These are phyloP conservation scores for Microsporum audouinii DNA, from an alignment of 2,329 filamentous ascomycete species.

Conservation along the genomic window DNA sequence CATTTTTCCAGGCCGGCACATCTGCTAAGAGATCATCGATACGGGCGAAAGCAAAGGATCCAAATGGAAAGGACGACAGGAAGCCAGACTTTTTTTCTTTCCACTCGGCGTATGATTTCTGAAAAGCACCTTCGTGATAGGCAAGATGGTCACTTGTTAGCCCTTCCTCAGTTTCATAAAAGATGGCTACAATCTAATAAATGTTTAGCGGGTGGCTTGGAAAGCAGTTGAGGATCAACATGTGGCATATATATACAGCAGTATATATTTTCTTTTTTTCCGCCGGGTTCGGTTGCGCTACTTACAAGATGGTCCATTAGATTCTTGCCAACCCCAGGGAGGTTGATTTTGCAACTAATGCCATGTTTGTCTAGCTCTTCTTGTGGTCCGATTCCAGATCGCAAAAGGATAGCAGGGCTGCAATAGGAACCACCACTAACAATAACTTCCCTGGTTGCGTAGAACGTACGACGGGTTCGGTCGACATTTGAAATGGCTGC, in stretches of 20 bases:
- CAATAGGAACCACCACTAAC: constrained; percentile 44
- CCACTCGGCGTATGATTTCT: constrained; percentile 44
- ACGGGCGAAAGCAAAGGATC: constrained; percentile 51
- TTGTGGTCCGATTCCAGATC: constrained; percentile 39
- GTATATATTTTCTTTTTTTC: neutral
- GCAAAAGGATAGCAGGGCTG: constrained; percentile 43
- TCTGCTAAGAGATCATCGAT: constrained; percentile 48
- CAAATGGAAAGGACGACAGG: constrained; percentile 52
- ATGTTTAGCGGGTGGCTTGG: neutral
- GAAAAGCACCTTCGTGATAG: constrained; percentile 44
- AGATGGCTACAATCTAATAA: constrained; percentile 47
- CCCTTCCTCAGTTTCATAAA: constrained; percentile 46
- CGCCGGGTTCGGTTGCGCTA: constrained; percentile 11
- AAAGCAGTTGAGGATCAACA: neutral
- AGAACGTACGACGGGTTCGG: constrained; percentile 36
- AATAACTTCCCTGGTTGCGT: constrained; percentile 39
- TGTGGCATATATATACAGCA: neutral
- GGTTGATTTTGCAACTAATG: constrained; percentile 19
- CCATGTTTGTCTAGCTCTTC: constrained; percentile 16
- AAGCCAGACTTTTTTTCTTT: constrained; percentile 48
- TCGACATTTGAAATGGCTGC: constrained; percentile 15
- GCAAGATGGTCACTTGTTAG: constrained; percentile 48
- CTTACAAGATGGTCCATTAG: constrained; percentile 36
- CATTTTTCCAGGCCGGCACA: constrained; percentile 44
- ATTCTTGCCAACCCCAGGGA: constrained; percentile 28